Base-by-base conservation (phyloP, 495 filamentous ascomycete genomes). In the Aeminium ludgeri region DNA sequence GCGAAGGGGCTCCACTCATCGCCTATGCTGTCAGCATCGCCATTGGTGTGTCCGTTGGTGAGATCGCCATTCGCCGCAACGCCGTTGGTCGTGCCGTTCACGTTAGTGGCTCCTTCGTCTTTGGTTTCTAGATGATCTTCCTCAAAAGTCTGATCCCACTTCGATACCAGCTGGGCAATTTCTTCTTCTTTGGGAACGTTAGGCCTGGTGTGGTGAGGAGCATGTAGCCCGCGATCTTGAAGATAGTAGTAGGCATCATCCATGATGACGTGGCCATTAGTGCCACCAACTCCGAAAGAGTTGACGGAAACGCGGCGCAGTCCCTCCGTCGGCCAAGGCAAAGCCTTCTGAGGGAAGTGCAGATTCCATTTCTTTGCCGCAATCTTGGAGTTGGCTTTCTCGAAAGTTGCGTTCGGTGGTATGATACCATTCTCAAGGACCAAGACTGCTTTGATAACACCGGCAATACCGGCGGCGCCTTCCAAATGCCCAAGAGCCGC, bases 381-480 rank as follows among this genome's bases (percentile, higher is more conserved):
- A 16, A 50, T 50, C 17, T 56, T 52, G 0, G 61, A 59, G 35
- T 70, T 72, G 2, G 59, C 57, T 16, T 54, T 55, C 27, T 66
- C 53, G 29, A 65, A 62, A 38, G 60, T 58, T 28, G 61, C 49
- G 34, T 48, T 62, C 4, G 64, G 59, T 2, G 61, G 65, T 20
- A 73, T 66, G 25, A 58, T 37, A 15, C 65, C 66, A 48, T 66
- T 65, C 40, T 78, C 70, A 25, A 79, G 54, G 62, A 71, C 72
- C 34, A 75, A 42, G n/a, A 63, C 56, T 0, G 65, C 63, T 44
- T 79, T 78, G 40, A 78, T 70, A 6, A 78, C 47, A 3, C 67
- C 69, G 0, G 69, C 61, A 19, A 79, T 59, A 15, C 74, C 74
- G 38, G 64, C 66, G 10, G 65, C 63, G 10, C 64, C 69, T 49